Base-by-base conservation (phyloP, 192 early-diverging fungal species). In the Entomortierella chlamydospora region DNA sequence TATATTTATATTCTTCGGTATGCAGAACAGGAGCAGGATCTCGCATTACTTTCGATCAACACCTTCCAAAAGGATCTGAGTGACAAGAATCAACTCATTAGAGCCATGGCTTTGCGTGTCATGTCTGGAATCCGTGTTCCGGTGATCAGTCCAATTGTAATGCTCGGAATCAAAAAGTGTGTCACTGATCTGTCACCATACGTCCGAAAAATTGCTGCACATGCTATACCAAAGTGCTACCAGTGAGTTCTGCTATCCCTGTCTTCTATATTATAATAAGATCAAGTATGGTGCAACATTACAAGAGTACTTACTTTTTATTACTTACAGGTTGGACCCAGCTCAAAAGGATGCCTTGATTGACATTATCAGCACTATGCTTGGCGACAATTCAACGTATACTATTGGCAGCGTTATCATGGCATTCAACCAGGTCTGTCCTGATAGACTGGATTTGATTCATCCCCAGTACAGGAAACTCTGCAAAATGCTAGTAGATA, bases 1-100 rank as follows among this genome's bases (percentile, higher is more conserved):
- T 97, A 97, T 85, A 97, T 98, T 65, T 99, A 97, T 74, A 83
- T 99, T 20, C 79, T 96, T 61, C 91, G 94, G 51, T 99, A 99
- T 76, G 96, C 96, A 10, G 96, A 98, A 72, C 90, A 95, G 82
- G 96, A 99, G 72, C 98, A 93, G 47, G 98, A 99, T 81, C 85
- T 99, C 56, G 94, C 96, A 33, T 82, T 99, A 20, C 77, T 99
- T 12, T 95, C 96, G 10, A 92, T 99, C 78, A 99, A 99, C 73
- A 99, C 97, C 0, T 98, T 99, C 70, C 98, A 99, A 85, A 94
- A 94, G 68, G 98, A 99, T 76, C 81, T 99, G 28, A 87, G 92
- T 6, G 98, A 99, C 68, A 85, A 87, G 68, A 98, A 96, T 84
- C 95, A 94, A 50, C 88, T 95, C 41, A 97, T 99, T 55, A 86